Evolutionary conservation across 495 filamentous ascomycete genomes (phyloP).

Genomic region (Baudoinia panamericana): DNA sequence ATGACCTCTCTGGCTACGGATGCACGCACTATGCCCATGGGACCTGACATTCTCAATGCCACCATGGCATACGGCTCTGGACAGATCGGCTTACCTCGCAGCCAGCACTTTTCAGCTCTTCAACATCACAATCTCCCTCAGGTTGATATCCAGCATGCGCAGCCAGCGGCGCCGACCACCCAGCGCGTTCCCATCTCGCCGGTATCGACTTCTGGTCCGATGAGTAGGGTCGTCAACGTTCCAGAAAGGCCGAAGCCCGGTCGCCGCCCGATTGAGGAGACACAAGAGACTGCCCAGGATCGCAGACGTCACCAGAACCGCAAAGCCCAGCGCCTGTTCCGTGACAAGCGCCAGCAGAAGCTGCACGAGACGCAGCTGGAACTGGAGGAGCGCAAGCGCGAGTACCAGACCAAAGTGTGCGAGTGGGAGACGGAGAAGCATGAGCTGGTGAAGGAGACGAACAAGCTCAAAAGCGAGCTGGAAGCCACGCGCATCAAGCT

Average conservation of each 20-base stretch:
- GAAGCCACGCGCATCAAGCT: too few species aligned
- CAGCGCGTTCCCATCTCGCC: neutral
- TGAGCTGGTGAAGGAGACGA: neutral
- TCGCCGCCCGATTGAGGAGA: slow-evolving; percentile 60
- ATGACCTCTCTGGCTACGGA: too few species aligned
- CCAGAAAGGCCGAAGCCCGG: slow-evolving; percentile 44
- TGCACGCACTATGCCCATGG: too few species aligned
- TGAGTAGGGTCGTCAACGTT: slow-evolving; percentile 7
- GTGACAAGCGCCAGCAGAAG: slow-evolving; percentile 39
- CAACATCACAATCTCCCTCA: too few species aligned
- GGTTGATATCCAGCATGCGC: too few species aligned
- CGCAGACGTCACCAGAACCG: slow-evolving; percentile 90
- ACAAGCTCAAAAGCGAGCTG: too few species aligned
- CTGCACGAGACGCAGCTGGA: slow-evolving; percentile 2
- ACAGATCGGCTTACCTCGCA: too few species aligned
- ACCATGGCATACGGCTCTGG: too few species aligned
- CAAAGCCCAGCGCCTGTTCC: slow-evolving; percentile 80
- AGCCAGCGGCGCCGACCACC: too few species aligned
- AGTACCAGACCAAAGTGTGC: neutral
- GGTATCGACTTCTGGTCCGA: slow-evolving; percentile 3
- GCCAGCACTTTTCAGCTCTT: too few species aligned
- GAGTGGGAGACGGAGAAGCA: slow-evolving; percentile 5
- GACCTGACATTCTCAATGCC: too few species aligned
- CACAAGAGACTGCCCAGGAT: slow-evolving; percentile 47
- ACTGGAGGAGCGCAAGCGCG: slow-evolving; percentile 9